These are phyloP conservation scores for Botryobasidium botryosum DNA, from an alignment of 768 basidiomycete species.

Conservation along the genomic window DNA sequence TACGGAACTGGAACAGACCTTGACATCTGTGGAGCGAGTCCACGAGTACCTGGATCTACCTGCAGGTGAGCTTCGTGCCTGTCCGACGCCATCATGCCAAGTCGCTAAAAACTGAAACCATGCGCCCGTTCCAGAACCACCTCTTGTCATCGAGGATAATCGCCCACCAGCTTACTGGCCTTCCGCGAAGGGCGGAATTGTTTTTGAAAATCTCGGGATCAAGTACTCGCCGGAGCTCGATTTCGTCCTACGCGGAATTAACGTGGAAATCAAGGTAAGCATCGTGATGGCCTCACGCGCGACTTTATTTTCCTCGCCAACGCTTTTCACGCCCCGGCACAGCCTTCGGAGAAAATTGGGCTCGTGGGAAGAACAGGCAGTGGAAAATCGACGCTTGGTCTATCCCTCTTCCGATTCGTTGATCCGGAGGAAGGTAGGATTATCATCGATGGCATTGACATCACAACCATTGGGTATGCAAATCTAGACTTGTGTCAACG, in stretches of 20 bases:
- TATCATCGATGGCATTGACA: slow-evolving; percentile 27
- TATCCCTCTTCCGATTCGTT: slow-evolving; percentile 24
- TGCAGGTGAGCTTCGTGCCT: slow-evolving; percentile 31
- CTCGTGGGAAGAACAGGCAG: slow-evolving; percentile 10
- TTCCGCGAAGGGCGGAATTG: slow-evolving; percentile 12
- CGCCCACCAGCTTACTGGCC: slow-evolving; percentile 21
- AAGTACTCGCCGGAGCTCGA: slow-evolving; percentile 16
- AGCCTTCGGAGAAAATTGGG: slow-evolving; percentile 7
- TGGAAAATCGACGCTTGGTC: slow-evolving; percentile 20
- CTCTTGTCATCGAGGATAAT: slow-evolving; percentile 20
- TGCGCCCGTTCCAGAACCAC: slow-evolving; percentile 21
- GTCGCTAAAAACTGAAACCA: slow-evolving; percentile 19
- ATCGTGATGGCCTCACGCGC: too few species aligned
- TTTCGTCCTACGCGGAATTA: slow-evolving; percentile 22
- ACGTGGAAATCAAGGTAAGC: slow-evolving; percentile 16
- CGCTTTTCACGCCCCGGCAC: not conserved
- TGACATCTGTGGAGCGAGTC: slow-evolving; percentile 68
- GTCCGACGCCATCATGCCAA: not conserved
- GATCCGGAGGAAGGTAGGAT: slow-evolving; percentile 24
- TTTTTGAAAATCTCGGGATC: slow-evolving; percentile 19
- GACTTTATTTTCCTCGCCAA: too few species aligned
- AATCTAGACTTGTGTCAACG: slow-evolving; percentile 16
- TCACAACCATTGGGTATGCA: slow-evolving; percentile 24
- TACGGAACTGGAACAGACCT: slow-evolving; percentile 1
- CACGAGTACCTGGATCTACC: slow-evolving; percentile 83